Percentiles rank a stretch among this genome's conserved stretches.
Evolutionary conservation across 2,329 filamentous ascomycete species (phyloP).

Genomic region (Fusarium tanahbumbuense): DNA sequence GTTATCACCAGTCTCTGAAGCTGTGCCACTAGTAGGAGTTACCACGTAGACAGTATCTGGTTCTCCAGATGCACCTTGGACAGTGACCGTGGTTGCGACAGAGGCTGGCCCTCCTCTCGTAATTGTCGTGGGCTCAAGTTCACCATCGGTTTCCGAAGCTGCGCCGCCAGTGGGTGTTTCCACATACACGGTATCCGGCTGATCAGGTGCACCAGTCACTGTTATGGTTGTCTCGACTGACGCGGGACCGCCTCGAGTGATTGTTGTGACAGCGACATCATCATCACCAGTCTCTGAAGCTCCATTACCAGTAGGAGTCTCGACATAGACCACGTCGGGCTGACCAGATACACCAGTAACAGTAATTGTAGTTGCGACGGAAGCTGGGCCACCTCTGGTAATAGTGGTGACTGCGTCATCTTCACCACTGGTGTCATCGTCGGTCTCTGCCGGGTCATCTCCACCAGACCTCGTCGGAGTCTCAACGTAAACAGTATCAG

Average conservation of each 20-base stretch:
- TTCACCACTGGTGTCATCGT: no score
- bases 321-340: no score
- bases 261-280: no score
- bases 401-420: not conserved
- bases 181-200: not conserved
- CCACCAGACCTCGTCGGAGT: not conserved
- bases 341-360: no score
- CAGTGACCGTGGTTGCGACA: not conserved
- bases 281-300: no score
- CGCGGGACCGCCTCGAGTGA: not conserved
- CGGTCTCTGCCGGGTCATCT: no score
- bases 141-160: no score
- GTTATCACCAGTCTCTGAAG: not conserved
- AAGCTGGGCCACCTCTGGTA: not conserved
- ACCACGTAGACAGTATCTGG: not conserved
- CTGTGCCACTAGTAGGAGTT: not conserved
- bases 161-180: not conserved
- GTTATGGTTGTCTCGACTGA: not conserved
- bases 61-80: not conserved
- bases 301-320: no score
- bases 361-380: no score
- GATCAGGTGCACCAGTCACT: not conserved
- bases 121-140: not conserved
- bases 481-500: not conserved
- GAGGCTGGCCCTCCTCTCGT: slow-evolving; percentile 5